phyloP scores from a whole-genome alignment of 106 monocot species.

The Gastrodia elata region DNA sequence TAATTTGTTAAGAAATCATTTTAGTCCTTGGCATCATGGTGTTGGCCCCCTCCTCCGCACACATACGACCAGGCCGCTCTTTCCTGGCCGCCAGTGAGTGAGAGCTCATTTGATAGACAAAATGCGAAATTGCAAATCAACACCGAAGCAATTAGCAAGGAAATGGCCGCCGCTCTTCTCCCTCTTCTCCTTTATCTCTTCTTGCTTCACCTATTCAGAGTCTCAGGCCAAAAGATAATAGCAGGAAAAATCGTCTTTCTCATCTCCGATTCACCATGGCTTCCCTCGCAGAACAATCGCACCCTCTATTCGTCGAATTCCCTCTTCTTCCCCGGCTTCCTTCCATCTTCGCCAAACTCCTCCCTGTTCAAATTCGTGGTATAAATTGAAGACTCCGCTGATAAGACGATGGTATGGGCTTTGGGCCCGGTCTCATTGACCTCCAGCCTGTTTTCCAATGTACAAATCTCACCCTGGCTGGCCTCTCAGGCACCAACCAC shows the following conservation, averaged over 20 bases:
- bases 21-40: no score
- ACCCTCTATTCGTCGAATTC: constrained; percentile 34
- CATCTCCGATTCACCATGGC: constrained; percentile 35
- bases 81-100: no score
- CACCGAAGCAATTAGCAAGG: not conserved
- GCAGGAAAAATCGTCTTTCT: constrained; percentile 10
- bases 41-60: no score
- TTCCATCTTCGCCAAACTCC: not conserved
- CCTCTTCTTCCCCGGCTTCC: constrained; percentile 56
- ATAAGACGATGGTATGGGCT: constrained; percentile 24
- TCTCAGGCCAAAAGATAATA: not conserved
- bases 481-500: constrained; percentile 20
- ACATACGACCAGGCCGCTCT: no score
- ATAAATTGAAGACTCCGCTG: constrained; percentile 16
- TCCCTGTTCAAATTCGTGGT: constrained; percentile 26
- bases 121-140: no score
- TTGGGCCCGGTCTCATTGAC: constrained; percentile 6
- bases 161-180: not conserved
- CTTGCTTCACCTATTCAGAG: no score
- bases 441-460: constrained; percentile 14
- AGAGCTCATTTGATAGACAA: no score
- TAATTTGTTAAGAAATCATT: no score
- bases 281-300: constrained; percentile 17
- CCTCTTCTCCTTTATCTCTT: constrained; percentile 8
- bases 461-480: constrained; percentile 19